Base-by-base conservation (phyloP, 805 yeast species). In the Clavispora santaluciae region DNA sequence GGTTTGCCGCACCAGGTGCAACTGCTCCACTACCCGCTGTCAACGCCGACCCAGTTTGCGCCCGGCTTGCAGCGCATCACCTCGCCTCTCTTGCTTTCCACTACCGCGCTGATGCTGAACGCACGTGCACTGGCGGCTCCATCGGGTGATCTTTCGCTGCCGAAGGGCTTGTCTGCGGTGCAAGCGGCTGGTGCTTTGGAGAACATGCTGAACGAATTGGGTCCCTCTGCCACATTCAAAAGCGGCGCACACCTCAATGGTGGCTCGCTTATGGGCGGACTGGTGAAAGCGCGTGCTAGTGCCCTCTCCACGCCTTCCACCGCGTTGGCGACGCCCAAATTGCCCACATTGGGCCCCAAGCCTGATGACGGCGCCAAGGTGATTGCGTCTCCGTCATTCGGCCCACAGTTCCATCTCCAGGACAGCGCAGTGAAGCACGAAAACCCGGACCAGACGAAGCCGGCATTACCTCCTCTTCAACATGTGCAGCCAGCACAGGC, bases 31-130 rank as follows among this genome's bases (percentile, higher is more conserved):
- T 80, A 79, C 54, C 87, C 87, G 6, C 68, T 78, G 4, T 78
- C 84, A 0, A 79, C 85, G 2, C 87, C 87, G 12, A 75, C 85
- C 2, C 85, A 79, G 52, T 81, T 78, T 68, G 85, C 83, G 22
- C 78, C 83, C 0, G 81, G 81, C 33, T 59, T 81, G 38, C 75
- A 76, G 45, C 59, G 80, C 25, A 80, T 81, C 42, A 81, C 86
- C 0, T 79, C 85, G 12, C 87, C 87, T 0, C 62, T 81, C 38
- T 60, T 81, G 44, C 64, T 82, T 33, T 74, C 82, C 6, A 76
- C 81, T 12, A 49, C 78, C 18, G 51, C 76, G 30, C 68, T 66
- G 43, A 59, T 61, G 55, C 74, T 61, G 54, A 73, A 50, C 61
- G 61, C 70, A 1, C 59, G 72, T 39, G 31, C 31, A 12, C 53